phyloP scores from a whole-genome alignment of 495 filamentous ascomycete species.

The Paragyromitra xinjiangensis region DNA sequence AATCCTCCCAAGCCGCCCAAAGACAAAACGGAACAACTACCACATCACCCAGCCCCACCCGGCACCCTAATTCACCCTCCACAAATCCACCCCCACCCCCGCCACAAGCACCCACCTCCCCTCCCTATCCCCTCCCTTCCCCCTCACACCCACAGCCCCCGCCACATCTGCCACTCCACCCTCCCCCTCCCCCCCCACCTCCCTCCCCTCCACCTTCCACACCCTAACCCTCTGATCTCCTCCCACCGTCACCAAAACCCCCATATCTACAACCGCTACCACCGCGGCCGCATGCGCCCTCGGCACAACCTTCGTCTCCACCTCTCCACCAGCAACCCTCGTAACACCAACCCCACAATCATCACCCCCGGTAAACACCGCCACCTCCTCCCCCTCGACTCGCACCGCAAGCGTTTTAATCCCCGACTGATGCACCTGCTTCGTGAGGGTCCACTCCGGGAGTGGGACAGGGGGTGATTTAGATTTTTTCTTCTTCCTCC shows the following conservation, averaged over 20 bases:
- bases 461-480: background rate
- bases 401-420: slow-evolving; percentile 34
- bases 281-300: slow-evolving; percentile 83
- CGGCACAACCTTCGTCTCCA: background rate
- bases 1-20: no score
- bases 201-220: slow-evolving; percentile 67
- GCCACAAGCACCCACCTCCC: slow-evolving; percentile 59
- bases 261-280: slow-evolving; percentile 69
- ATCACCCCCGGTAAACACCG: slow-evolving; percentile 49
- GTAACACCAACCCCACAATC: slow-evolving; percentile 50
- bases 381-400: background rate
- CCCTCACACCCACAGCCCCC: background rate
- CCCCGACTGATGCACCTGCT: slow-evolving; percentile 46
- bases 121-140: slow-evolving; percentile 1
- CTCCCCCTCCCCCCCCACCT: no score
- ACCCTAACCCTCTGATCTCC: slow-evolving; percentile 84
- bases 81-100: slow-evolving; percentile 64
- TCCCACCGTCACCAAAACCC: slow-evolving; percentile 68
- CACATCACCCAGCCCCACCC: no score
- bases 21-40: no score
- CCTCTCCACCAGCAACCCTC: background rate
- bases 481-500: background rate
- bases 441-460: background rate
- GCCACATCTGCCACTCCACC: slow-evolving; percentile 61
- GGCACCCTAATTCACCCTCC: slow-evolving; percentile 47